Base-by-base conservation (phyloP, 371 early-diverging fungal genomes). In the Parasitella parasitica region DNA sequence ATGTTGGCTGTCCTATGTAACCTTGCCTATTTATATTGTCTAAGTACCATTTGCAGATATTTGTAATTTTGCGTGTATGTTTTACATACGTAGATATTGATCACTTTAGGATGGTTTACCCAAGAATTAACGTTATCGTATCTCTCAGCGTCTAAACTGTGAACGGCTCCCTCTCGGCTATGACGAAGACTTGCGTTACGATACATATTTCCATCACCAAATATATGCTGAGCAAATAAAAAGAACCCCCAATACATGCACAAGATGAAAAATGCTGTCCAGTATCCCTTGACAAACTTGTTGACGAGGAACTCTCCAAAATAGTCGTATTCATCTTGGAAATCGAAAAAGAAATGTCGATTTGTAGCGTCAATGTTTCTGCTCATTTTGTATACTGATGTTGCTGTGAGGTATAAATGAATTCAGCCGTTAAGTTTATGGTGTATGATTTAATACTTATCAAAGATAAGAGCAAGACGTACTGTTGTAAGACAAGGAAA, bases 151-250 rank as follows among this genome's bases (percentile, higher is more conserved):
- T 60, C 53, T 7, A 37, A 12, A 3, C 46, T 54, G n/a, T 51
- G 46, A 26, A 28, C 56, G 60, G 61, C 48, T 37, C 26, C 38
- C 16, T 54, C 27, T 36, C 54, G 54, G 61, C 34, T 46, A 41
- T 41, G 41, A 18, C 22, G 41, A 41, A 41, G 41, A 41, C 8
- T 41, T 41, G 41, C 41, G 41, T 9, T 41, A 3, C 41, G 41
- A 41, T 41, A 56, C 56, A 30, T 56, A 13, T 60, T 53, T n/a
- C 54, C 61, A 36, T 46, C 55, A 12, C 66, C 66, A 54, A 66
- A 66, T 9, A 49, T 39, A 43, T 66, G 57, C 38, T 61, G 54
- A 50, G 54, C 24, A 26, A 66, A 60, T 60, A 61, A 61, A 15
- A 50, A 49, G 20, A 55, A 38, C 4, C 66, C 66, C 66, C 66